phyloP scores from a whole-genome alignment of 2,329 filamentous ascomycete species.

The Claviceps sp. region DNA sequence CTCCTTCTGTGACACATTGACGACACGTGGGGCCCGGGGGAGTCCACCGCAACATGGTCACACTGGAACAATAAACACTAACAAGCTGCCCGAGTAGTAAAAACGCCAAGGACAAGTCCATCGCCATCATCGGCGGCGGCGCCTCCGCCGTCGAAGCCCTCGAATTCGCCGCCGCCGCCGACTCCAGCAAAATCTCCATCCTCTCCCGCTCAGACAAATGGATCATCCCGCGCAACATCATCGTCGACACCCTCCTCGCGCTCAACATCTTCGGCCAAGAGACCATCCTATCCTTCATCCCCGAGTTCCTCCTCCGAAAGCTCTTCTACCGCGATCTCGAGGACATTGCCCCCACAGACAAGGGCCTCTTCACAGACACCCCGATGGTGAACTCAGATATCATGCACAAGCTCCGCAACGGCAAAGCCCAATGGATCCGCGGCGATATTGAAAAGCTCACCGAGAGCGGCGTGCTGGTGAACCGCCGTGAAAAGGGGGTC shows the following conservation, averaged over 20 bases:
- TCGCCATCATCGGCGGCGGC: conserved; percentile 65
- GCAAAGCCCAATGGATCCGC: conserved; percentile 64
- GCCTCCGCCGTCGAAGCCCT: conserved; percentile 73
- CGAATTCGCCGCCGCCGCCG: conserved; percentile 58
- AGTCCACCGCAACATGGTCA: too few relatives aligned
- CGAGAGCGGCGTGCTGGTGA: conserved; percentile 54
- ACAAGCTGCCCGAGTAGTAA: conserved; percentile 28
- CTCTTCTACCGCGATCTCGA: conserved; percentile 75
- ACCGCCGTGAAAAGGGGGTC: conserved; percentile 56
- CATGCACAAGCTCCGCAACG: conserved; percentile 59
- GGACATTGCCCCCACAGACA: conserved; percentile 52
- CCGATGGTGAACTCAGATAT: conserved; percentile 81
- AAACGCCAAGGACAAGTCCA: conserved; percentile 57
- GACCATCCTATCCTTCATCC: conserved; percentile 63
- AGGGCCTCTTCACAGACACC: conserved; percentile 70
- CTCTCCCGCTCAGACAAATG: conserved; percentile 71
- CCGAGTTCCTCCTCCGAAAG: conserved; percentile 58
- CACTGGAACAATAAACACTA: not conserved
- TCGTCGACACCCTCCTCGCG: conserved; percentile 60
- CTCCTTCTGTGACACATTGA: not conserved
- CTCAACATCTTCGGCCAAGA: conserved; percentile 71
- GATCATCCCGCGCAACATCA: conserved; percentile 70
- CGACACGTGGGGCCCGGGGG: too few relatives aligned
- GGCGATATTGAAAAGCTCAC: conserved; percentile 62
- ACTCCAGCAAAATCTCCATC: conserved; percentile 56